Evolutionary conservation across 2,329 filamentous ascomycete species (phyloP), one percentile per base, ranked within the genome.

Genomic region (Epichloe sp.): DNA sequence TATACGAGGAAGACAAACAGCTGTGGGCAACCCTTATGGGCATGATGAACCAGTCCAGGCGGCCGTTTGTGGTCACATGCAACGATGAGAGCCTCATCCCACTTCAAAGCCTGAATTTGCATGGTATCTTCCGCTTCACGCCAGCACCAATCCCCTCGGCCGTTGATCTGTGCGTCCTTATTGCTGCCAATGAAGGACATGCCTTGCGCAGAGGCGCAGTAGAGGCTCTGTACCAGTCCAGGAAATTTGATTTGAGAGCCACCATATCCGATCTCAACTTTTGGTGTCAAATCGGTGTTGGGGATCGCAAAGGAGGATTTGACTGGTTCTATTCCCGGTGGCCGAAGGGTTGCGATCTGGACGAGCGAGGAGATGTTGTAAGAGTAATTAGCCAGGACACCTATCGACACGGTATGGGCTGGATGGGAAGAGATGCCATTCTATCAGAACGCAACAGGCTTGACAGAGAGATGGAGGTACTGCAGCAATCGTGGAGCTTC

Each of bases 211-310:
- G 88, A 41, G 65, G 78, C 26, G 80, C 87, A 0, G 76, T 95
- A 0, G 73, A 76, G 48, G 71, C 78, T 6, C 74, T 98, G 2
- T 95, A 89, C 60, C 72, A 76, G 49, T 79, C 80, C 14, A 84
- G 86, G 49, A 65, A 75, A 2, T 68, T 76, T 31, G 93, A 98
- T 63, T 70, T 98, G 12, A 82, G 93, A 50, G 88, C 84, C 21
- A 83, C 85, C 2, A 80, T 98, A 47, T 82, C 78, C 51, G 89
- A 97, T 54, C 76, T 98, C 31, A 84, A 95, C 63, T 93, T 94
- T 63, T 98, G 91, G 91, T 98, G 94, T 64, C 93, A 98, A 64
- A 89, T 97, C 68, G 88, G 85, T 0, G 81, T 98, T 10, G 94
- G 93, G 5, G 93, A 95, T 63, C 75, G 80, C n/a, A 86, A 86